Evolutionary conservation across 2,329 filamentous ascomycete genomes (phyloP), one percentile per base, ranked within the genome.

Genomic region (Cladosporium sp.): DNA sequence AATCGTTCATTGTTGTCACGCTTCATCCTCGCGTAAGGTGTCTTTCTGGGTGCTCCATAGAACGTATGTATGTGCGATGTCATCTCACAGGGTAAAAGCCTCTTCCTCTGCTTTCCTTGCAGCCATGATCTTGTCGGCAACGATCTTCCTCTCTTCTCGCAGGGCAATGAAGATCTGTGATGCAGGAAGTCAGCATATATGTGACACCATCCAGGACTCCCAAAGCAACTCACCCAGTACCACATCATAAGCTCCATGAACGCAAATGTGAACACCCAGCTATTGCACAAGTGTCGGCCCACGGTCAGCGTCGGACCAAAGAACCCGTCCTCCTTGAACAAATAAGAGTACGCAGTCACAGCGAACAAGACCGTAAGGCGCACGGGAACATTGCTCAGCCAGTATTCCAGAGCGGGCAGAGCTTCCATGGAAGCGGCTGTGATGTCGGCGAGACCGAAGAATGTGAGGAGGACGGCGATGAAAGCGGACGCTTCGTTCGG

Each of bases 201-300:
- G 15, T 45, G 55, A 44, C 25, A 28, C 17, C 13, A 32, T 15
- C 20, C 22, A 20, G 19, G 2, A 6, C 22, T 34, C 7, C 24
- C 8, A 1, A 7, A 15, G 24, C 19, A 8, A 71, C 77, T 61
- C 70, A 85, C 85, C 91, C 91, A 96, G 73, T 96, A 91, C 90
- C 91, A 96, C 60, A 83, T 82, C 64, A 90, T 79, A 71, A 90
- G 83, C 77, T 97, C 92, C 68, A 96, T 69, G 67, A 96, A 94
- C 8, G 85, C 85, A 74, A 91, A 94, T 0, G 88, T 86, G 70
- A 97, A 95, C 39, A 96, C 84, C 39, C 96, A 77, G 51, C 90
- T 83, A 70, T 95, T 96, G 77, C 92, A 91, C 66, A 96, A 73
- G 22, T 83, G 82, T 61, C 91, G 87, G 50, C 70, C 80, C 60